These are phyloP conservation scores for Tetrapyrgos nigripes DNA, from an alignment of 1,284 basidiomycete genomes.

Conservation along the genomic window DNA sequence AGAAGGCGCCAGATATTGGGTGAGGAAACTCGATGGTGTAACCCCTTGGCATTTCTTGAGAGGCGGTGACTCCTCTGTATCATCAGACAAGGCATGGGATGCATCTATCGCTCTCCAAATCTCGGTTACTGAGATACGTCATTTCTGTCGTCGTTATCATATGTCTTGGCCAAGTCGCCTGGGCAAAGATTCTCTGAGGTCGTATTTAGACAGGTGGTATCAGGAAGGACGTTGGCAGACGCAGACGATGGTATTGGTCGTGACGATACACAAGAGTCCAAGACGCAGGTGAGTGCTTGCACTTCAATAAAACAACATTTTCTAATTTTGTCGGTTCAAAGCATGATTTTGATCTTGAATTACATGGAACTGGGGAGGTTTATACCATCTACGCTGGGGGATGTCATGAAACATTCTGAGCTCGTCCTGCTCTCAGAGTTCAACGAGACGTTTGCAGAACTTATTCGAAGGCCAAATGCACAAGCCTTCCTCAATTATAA, in stretches of 20 bases:
- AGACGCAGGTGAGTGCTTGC: conserved; percentile 44
- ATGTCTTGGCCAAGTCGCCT: conserved; percentile 46
- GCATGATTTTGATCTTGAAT: conserved; percentile 55
- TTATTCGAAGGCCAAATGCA: conserved; percentile 34
- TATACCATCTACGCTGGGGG: conserved; percentile 41
- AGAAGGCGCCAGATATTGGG: conserved; percentile 49
- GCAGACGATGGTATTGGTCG: conserved; percentile 50
- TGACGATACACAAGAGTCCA: conserved; percentile 35
- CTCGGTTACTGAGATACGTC: conserved; percentile 10
- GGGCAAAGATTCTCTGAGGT: conserved; percentile 51
- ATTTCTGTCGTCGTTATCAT: conserved; percentile 15
- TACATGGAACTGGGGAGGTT: conserved; percentile 40
- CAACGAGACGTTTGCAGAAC: conserved; percentile 30
- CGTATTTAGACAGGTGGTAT: conserved; percentile 56
- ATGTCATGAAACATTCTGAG: conserved; percentile 32
- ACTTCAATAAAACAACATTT: background rate
- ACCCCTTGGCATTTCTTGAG: conserved; percentile 18
- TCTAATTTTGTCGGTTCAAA: conserved; percentile 23
- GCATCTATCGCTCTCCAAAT: background rate
- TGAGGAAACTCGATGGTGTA: conserved; percentile 35
- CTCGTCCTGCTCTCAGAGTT: conserved; percentile 35
- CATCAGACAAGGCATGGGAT: conserved; percentile 4
- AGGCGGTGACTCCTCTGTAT: conserved; percentile 23
- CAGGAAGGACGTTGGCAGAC: conserved; percentile 48
- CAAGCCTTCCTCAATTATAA: conserved; percentile 15